Evolutionary conservation across 2,329 filamentous ascomycete genomes (phyloP), one percentile per base, ranked within the genome.

Genomic region (Sarocladium brachiariae): DNA sequence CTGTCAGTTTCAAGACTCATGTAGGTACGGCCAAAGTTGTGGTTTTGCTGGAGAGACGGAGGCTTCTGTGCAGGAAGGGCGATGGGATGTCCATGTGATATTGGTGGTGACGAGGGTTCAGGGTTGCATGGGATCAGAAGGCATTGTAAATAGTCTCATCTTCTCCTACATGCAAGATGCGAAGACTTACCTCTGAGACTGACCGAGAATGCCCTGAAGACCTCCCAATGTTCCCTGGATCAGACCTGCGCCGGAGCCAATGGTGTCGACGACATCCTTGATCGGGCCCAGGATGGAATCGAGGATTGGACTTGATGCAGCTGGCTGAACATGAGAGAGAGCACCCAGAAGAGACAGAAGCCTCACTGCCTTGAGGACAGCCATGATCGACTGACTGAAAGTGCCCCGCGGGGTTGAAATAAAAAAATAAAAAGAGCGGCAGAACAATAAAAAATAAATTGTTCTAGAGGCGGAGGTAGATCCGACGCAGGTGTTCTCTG

Each of bases 191-290:
- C 18, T 47, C 43, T 47, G 43, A 9, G 25, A 9, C 4, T 8
- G 21, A 23, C 43, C 43, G 19, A 47, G 30, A 16, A 47, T 13
- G 19, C 43, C 43, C 25, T 34, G 10, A 18, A 47, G 8, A 33
- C 25, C 43, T 8, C 43, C 43, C 6, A 47, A 27, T 4, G 43
- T 34, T 5, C 43, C 43, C 19, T 47, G 21, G 23, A 47, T 34
- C n/a, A 47, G 43, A 34, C 43, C 43, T 11, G 43, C 30, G 25
- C 43, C 43, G 19, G 43, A 47, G 13, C 18, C 16, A 47, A 47
- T 25, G 6, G 43, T 47, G 25, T 96, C 27, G 92, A 97, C 66
- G 86, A 86, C 56, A 84, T 97, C 55, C 76, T 97, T 51, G 92
- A 95, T 66, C 89, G 86, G 65, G 79, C 97, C 54, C 81, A 84